A percentile compares a stretch with the other conserved stretches of the same genome.
Conservation (phyloP, 2,329 filamentous ascomycete species). For the Colletotrichum higginsianum region DNA sequence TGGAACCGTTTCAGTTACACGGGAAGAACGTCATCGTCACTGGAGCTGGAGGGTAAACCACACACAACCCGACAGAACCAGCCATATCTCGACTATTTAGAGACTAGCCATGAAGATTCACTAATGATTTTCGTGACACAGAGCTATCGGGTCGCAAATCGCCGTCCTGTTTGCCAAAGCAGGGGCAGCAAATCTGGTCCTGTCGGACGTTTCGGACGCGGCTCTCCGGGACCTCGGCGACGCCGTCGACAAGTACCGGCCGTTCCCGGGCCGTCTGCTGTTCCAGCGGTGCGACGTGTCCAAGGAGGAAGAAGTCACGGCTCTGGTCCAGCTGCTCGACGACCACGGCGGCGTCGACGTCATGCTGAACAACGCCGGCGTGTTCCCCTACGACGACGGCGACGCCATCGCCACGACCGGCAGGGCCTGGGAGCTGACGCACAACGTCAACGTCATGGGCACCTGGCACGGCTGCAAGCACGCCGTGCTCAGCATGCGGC, state of each 20-base stretch:
- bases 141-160: slow-evolving; percentile 80
- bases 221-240: slow-evolving; percentile 74
- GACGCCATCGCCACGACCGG: slow-evolving; percentile 77
- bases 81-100: not conserved
- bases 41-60: slow-evolving; percentile 74
- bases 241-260: slow-evolving; percentile 69
- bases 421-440: not conserved
- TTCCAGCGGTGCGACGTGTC: slow-evolving; percentile 71
- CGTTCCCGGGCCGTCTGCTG: slow-evolving; percentile 65
- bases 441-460: slow-evolving; percentile 85
- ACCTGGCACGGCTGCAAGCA: slow-evolving; percentile 85
- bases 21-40: slow-evolving; percentile 69
- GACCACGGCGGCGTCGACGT: slow-evolving; percentile 80
- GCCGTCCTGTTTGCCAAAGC: slow-evolving; percentile 80
- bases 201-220: slow-evolving; percentile 78
- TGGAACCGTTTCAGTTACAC: slow-evolving; percentile 23
- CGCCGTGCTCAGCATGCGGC: slow-evolving; percentile 76
- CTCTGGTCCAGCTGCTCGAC: slow-evolving; percentile 74
- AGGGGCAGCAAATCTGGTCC: slow-evolving; percentile 78
- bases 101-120: too few relatives aligned
- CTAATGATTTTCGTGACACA: not conserved
- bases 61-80: slow-evolving; percentile 59
- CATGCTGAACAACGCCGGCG: slow-evolving; percentile 86
- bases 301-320: slow-evolving; percentile 75
- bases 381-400: slow-evolving; percentile 79